Conservation (phyloP, 768 basidiomycete species). For the Suillus brevipes region DNA sequence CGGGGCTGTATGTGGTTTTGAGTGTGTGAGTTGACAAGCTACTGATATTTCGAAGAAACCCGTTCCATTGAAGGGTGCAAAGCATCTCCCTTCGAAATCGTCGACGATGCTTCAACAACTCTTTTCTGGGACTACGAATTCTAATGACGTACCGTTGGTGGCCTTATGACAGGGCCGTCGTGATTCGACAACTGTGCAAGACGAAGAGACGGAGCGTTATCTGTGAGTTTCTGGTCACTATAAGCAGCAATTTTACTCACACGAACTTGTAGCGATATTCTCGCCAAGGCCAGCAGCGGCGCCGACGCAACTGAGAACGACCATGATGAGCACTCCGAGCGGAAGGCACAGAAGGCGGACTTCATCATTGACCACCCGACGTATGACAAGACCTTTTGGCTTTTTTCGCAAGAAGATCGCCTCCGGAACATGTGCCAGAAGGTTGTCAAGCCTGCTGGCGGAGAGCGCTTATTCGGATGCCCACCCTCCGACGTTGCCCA, state of each 20-base stretch:
- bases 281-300: conserved; percentile 64
- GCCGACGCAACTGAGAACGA: conserved; percentile 47
- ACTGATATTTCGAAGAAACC: conserved; percentile 26
- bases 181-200: conserved; percentile 31
- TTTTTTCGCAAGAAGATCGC: conserved; percentile 78
- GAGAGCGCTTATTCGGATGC: conserved; percentile 85
- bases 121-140: conserved; percentile 56
- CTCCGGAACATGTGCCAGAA: conserved; percentile 79
- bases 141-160: conserved; percentile 59
- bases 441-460: conserved; percentile 78
- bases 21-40: background rate
- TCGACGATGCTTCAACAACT: conserved; percentile 62
- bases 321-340: conserved; percentile 66
- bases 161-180: conserved; percentile 45
- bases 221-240: conserved; percentile 48
- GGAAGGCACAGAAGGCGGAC: conserved; percentile 74
- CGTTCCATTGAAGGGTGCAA: conserved; percentile 32
- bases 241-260: conserved; percentile 7
- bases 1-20: conserved; percentile 30
- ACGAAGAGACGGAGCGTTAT: conserved; percentile 69
- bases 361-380: conserved; percentile 87
- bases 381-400: conserved; percentile 89
- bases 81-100: conserved; percentile 58
- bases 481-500: conserved; percentile 64
- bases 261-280: conserved; percentile 52